Evolutionary conservation across 495 filamentous ascomycete species (phyloP).

Genomic region (Penicillium roqueforti): DNA sequence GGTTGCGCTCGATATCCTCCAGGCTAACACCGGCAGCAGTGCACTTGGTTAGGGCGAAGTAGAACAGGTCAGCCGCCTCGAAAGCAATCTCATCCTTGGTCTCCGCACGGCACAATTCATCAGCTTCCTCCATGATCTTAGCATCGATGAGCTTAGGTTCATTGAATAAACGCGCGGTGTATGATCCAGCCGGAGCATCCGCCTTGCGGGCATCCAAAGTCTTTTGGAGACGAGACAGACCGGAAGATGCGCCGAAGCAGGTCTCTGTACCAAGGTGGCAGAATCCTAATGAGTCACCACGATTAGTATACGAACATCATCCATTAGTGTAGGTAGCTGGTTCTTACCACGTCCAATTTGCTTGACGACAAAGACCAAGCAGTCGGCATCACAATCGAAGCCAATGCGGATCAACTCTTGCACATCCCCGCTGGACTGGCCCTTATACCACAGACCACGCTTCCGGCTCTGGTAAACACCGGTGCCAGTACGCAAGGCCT

Average conservation of each 20-base stretch:
- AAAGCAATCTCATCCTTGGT: constrained; percentile 82
- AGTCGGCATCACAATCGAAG: constrained; percentile 89
- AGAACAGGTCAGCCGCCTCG: constrained; percentile 91
- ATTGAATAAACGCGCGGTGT: constrained; percentile 87
- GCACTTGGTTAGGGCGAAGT: constrained; percentile 90
- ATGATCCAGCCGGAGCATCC: constrained; percentile 82
- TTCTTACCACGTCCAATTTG: constrained; percentile 70
- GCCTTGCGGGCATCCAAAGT: constrained; percentile 74
- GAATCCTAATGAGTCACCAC: constrained; percentile 58
- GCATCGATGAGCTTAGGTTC: constrained; percentile 84
- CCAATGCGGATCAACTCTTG: constrained; percentile 84
- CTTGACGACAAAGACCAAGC: constrained; percentile 79
- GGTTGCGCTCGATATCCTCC: constrained; percentile 81
- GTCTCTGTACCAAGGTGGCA: constrained; percentile 88
- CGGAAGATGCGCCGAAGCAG: constrained; percentile 82
- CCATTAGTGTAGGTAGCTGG: background rate
- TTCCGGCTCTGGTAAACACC: constrained; percentile 96
- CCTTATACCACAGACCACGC: constrained; percentile 95
- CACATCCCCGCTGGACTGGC: constrained; percentile 85
- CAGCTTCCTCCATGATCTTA: constrained; percentile 98
- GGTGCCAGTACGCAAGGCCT: constrained; percentile 78
- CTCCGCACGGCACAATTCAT: constrained; percentile 83
- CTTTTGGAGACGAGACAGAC: constrained; percentile 77
- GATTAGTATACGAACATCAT: constrained; percentile 14
- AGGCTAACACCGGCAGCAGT: constrained; percentile 76